Evolutionary conservation across 148 eudicot species (phyloP), one percentile per base, ranked within the genome.

Genomic region (Nepenthes gracilis): DNA sequence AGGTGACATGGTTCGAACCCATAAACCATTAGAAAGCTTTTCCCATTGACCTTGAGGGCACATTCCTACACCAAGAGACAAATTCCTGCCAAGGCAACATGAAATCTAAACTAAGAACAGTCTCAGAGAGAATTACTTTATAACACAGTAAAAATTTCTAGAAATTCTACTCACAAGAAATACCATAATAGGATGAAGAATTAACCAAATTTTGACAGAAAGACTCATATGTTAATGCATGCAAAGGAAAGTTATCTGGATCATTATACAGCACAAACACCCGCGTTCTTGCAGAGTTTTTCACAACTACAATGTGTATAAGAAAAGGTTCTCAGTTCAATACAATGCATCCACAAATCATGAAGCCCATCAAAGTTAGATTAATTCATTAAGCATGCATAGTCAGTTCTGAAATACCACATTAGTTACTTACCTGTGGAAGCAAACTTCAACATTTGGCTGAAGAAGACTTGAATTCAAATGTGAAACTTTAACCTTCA

Each of bases 1-100:
- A 37, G 99, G 95, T 32, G 97, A 94, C 92, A 89, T 88, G 64
- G 86, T 72, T 67, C 75, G 63, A 52, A 79, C 78, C 92, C 97
- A 86, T 60, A 79, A 74, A 60, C 80, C 92, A 68, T 81, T 78
- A 35, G 76, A 58, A 63, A 83, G 83, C 73, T 75, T 94, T 64
- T 81, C 81, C 97, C 97, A 94, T 59, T 80, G 83, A 55, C 77
- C 81, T 60, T 72, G 81, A 60, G 89, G 81, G 72, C 99, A 94
- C 99, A 94, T 84, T 47, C 92, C 97, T 50, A 89, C 54, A 67
- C 81, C 86, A 54, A 94, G 78, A 66, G 99, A 82, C 32, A 62
- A 8, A 72, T 89, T 94, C 83, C 97, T 94, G 74, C 58, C 70
- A 72, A n/a, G 53, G 38, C 40, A 32, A 32, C 35, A 52, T n/a